Percentiles rank a stretch among this genome's conserved stretches.
Conservation (phyloP, 495 filamentous ascomycete species). For the Friedmanniomyces endolithicus region DNA sequence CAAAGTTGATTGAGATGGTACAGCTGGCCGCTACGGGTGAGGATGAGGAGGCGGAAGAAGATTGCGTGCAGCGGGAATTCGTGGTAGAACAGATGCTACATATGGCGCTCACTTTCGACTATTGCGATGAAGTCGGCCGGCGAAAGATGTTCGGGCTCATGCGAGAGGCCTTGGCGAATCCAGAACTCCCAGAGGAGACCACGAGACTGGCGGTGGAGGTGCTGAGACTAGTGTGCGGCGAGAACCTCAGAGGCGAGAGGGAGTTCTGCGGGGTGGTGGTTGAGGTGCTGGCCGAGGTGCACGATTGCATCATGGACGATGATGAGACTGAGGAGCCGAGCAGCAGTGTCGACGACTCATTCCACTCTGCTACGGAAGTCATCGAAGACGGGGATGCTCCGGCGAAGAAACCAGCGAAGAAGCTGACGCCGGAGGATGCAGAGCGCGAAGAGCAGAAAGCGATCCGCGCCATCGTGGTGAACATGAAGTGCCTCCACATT, state of each 20-base stretch:
- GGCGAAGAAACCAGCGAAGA: conserved; percentile 38
- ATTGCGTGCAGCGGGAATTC: conserved; percentile 77
- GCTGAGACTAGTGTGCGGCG: conserved; percentile 66
- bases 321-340: conserved; percentile 39
- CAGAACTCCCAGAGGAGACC: conserved; percentile 81
- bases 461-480: conserved; percentile 80
- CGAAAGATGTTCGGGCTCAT: conserved; percentile 89
- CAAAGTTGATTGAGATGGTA: conserved; percentile 58
- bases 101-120: conserved; percentile 82
- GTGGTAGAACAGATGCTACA: conserved; percentile 89
- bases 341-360: conserved; percentile 57
- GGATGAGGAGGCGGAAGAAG: conserved; percentile 58
- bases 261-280: conserved; percentile 90
- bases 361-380: conserved; percentile 84
- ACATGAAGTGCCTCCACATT: conserved; percentile 96
- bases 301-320: conserved; percentile 63
- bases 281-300: conserved; percentile 89
- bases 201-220: conserved; percentile 81
- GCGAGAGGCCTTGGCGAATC: conserved; percentile 67
- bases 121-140: conserved; percentile 86
- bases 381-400: conserved; percentile 37
- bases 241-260: conserved; percentile 63
- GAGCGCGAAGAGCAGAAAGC: conserved; percentile 60
- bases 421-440: conserved; percentile 25
- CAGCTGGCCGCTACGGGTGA: conserved; percentile 38